Evolutionary conservation across 148 eudicot species (phyloP), one percentile per base, ranked within the genome.

Genomic region (Vaccinium myrtillus): DNA sequence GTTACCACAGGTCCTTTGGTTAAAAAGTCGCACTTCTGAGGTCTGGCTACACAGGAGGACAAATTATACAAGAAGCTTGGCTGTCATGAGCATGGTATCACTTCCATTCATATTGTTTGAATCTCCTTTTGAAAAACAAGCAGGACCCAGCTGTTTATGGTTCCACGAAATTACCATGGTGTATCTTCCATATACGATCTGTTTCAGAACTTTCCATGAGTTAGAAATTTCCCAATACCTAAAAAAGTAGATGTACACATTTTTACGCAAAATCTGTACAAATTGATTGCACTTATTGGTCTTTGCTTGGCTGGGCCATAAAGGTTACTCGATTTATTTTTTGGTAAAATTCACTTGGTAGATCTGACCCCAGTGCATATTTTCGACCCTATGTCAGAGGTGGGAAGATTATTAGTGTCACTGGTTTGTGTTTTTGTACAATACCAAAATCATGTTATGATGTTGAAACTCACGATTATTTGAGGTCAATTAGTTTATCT

Each of bases 61-160:
- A 75, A 95, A 95, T 90, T 97, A 94, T 87, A 95, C 99, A 11
- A 93, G 99, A 90, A 97, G 99, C 90, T 93, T 97, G 88, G 99
- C 99, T 19, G 99, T 97, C 83, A 97, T 97, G 99, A 97, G 99
- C 92, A 97, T 97, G 99, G 99, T 95, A 94, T 83, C 82, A 55
- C 69, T 54, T 87, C 82, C 23, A 19, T 53, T 48, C 16, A n/a
- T 54, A 21, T 82, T 53, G 50, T 10, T 25, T 15, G 18, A 39
- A 59, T 58, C 12, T 49, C 78, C 79, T 84, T 10, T 81, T 88
- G 48, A 69, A 59, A 70, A 73, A 48, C 10, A 27, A 32, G 49
- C 32, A 73, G 36, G 77, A 49, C 46, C 78, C 13, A 51, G 65
- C 78, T 81, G 1, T 81, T 14, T 23, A 23, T 80, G 75, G 56